phyloP scores from a whole-genome alignment of 768 basidiomycete genomes.

The Cyathus striatus region DNA sequence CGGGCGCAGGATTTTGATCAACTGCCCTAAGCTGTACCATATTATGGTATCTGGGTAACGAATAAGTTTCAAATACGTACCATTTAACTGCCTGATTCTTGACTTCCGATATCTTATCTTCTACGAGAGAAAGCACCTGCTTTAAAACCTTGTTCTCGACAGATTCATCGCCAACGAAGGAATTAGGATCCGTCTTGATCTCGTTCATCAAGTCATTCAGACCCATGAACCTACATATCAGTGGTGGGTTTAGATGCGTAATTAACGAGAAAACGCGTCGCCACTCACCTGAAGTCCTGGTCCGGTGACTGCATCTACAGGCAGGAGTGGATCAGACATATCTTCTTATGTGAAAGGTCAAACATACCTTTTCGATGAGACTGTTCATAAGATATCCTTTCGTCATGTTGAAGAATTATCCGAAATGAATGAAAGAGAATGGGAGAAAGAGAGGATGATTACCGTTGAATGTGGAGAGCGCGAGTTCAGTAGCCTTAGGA shows the following conservation, averaged over 20 bases:
- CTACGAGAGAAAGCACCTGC: slow-evolving; percentile 80
- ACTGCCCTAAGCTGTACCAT: slow-evolving; percentile 66
- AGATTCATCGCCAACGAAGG: slow-evolving; percentile 79
- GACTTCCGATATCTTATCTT: slow-evolving; percentile 96
- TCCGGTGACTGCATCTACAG: slow-evolving; percentile 83
- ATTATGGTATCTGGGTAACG: slow-evolving; percentile 4
- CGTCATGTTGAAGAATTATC: slow-evolving; percentile 68
- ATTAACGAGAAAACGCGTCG: slow-evolving; percentile 17
- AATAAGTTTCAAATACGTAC: slow-evolving; percentile 36
- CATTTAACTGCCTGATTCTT: slow-evolving; percentile 98
- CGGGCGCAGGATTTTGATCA: slow-evolving; percentile 87
- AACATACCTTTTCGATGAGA: slow-evolving; percentile 71
- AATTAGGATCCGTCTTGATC: slow-evolving; percentile 70
- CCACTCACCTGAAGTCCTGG: slow-evolving; percentile 78
- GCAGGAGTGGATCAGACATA: slow-evolving; percentile 2
- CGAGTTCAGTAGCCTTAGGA: too few relatives aligned
- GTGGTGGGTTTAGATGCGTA: slow-evolving; percentile 10
- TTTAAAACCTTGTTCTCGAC: slow-evolving; percentile 82
- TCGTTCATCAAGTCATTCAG: slow-evolving; percentile 91
- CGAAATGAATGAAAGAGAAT: too few relatives aligned
- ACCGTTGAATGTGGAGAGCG: too few relatives aligned
- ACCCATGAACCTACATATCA: slow-evolving; percentile 84
- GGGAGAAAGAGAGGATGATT: too few relatives aligned
- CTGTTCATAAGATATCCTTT: slow-evolving; percentile 83
- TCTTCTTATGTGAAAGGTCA: background rate